Percentiles rank a stretch among this genome's conserved stretches.
phyloP scores from a whole-genome alignment of 768 basidiomycete genomes.

The Trametes maxima region DNA sequence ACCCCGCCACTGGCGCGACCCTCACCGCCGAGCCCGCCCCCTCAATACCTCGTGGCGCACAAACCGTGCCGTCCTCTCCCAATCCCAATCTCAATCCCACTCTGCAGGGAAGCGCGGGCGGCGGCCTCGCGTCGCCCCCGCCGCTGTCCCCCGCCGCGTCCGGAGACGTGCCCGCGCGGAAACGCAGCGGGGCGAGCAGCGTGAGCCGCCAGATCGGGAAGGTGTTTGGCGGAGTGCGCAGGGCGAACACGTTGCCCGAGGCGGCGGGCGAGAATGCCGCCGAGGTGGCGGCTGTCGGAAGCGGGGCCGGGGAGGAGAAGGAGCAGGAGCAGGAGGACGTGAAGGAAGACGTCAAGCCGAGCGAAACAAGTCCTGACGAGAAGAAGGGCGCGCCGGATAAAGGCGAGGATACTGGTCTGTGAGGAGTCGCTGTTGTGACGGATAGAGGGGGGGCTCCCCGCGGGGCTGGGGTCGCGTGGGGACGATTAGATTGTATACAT shows the following conservation, averaged over 20 bases:
- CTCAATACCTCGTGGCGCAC: slow-evolving; percentile 1
- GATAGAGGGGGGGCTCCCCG: too few species aligned
- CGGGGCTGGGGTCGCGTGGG: too few species aligned
- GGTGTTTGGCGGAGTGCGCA: slow-evolving; percentile 18
- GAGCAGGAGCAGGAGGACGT: neutral
- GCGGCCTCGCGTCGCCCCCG: neutral
- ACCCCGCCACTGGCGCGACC: neutral
- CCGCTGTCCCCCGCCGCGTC: neutral
- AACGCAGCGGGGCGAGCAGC: slow-evolving; percentile 7
- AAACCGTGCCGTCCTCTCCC: slow-evolving; percentile 12
- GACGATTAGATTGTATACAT: too few species aligned
- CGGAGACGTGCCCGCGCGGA: neutral
- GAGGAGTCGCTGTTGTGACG: too few species aligned
- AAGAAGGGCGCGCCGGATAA: slow-evolving; percentile 21
- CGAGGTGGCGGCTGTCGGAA: neutral
- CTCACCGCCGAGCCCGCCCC: neutral
- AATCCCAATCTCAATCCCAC: neutral
- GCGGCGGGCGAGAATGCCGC: neutral
- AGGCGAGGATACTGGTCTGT: neutral
- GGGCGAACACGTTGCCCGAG: slow-evolving; percentile 15
- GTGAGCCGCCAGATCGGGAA: slow-evolving; percentile 15
- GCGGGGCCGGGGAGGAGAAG: neutral
- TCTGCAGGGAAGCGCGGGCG: neutral
- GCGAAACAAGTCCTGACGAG: slow-evolving; percentile 11
- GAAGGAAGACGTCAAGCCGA: neutral